phyloP scores from a whole-genome alignment of 2,329 filamentous ascomycete species.

The Hymenoscyphus linearis region DNA sequence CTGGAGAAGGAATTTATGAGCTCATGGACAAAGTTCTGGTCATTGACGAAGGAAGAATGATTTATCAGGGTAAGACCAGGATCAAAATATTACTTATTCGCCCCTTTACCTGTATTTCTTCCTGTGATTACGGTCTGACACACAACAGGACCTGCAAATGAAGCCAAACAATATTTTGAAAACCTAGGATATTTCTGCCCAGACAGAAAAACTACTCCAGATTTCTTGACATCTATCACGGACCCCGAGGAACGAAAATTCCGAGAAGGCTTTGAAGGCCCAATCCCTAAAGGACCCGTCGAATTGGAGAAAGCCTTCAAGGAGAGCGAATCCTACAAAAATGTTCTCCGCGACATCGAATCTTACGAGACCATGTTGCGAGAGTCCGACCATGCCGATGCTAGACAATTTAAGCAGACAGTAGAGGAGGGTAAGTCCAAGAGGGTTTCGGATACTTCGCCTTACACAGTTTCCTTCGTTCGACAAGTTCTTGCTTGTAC shows the following conservation, averaged over 20 bases:
- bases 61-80: slow-evolving; percentile 48
- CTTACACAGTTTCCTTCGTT: slow-evolving; percentile 52
- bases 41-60: slow-evolving; percentile 66
- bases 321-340: slow-evolving; percentile 55
- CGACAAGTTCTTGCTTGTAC: slow-evolving; percentile 70
- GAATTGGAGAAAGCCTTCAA: slow-evolving; percentile 63
- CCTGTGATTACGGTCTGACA: background rate
- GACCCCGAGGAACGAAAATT: slow-evolving; percentile 65
- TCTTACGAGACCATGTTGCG: slow-evolving; percentile 23
- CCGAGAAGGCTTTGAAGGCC: slow-evolving; percentile 11
- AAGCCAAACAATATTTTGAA: slow-evolving; percentile 61
- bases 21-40: slow-evolving; percentile 78
- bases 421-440: slow-evolving; percentile 32
- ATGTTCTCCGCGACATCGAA: slow-evolving; percentile 48
- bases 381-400: slow-evolving; percentile 46
- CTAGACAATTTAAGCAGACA: slow-evolving; percentile 45
- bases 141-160: slow-evolving; percentile 53
- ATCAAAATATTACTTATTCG: background rate
- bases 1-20: slow-evolving; percentile 63
- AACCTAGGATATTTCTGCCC: slow-evolving; percentile 56
- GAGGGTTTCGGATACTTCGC: slow-evolving; percentile 68
- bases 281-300: slow-evolving; percentile 43
- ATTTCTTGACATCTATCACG: slow-evolving; percentile 72
- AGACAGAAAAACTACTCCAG: slow-evolving; percentile 61
- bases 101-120: too few species aligned